Conservation (phyloP, 23 red algal genomes). For the Gracilaria caudata region DNA sequence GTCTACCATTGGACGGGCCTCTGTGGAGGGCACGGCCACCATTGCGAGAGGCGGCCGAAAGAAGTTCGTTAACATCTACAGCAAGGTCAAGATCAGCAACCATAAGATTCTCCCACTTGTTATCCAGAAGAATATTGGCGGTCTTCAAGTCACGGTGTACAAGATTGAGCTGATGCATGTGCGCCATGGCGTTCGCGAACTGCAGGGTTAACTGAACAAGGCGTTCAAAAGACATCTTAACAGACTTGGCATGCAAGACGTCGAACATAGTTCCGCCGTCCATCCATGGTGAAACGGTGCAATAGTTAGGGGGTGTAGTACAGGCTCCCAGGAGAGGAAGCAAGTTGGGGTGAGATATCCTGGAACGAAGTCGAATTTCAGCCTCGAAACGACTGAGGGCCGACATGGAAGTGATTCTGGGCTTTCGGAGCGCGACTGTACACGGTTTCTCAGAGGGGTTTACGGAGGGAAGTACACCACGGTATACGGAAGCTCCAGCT, state of each 20-base stretch:
- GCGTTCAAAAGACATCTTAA: slow-evolving; percentile 53
- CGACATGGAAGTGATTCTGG: slow-evolving; percentile 84
- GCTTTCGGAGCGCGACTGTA: slow-evolving; percentile 79
- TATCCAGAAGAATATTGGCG: slow-evolving; percentile 90
- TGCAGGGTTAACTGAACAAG: slow-evolving; percentile 66
- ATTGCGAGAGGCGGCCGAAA: slow-evolving; percentile 41
- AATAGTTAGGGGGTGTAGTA: slow-evolving; percentile 81
- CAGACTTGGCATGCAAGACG: slow-evolving; percentile 71
- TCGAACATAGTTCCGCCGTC: slow-evolving; percentile 86
- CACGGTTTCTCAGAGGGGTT: slow-evolving; percentile 38
- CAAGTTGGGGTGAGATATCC: slow-evolving; percentile 74
- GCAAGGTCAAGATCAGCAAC: slow-evolving; percentile 92
- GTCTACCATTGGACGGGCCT: slow-evolving; percentile 87
- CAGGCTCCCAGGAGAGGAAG: slow-evolving; percentile 85
- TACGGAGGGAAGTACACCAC: slow-evolving; percentile 21
- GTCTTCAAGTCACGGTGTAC: slow-evolving; percentile 98
- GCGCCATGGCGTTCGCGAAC: slow-evolving; percentile 76
- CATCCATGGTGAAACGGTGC: slow-evolving; percentile 84
- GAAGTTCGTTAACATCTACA: slow-evolving; percentile 56
- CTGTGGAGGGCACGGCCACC: slow-evolving; percentile 64
- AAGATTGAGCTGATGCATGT: slow-evolving; percentile 82
- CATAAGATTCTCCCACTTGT: slow-evolving; percentile 48
- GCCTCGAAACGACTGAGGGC: slow-evolving; percentile 90
- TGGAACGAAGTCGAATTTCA: slow-evolving; percentile 74
- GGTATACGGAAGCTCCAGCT: slow-evolving; percentile 52